Evolutionary conservation across 371 early-diverging fungal species (phyloP).

Genomic region (Catenaria anguillulae): DNA sequence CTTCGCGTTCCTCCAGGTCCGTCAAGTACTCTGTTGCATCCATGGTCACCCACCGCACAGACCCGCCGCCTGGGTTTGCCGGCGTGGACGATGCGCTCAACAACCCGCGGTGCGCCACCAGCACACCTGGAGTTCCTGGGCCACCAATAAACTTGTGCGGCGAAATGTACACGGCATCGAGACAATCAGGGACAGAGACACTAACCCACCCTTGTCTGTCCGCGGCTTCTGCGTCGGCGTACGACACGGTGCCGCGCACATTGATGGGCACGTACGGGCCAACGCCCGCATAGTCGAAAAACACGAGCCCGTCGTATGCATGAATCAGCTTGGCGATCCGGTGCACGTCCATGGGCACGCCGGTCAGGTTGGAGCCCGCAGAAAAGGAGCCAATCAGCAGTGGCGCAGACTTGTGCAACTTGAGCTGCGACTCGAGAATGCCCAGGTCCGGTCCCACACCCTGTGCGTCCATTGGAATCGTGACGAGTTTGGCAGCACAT

Average conservation of each 20-base stretch:
- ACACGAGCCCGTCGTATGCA: slow-evolving; percentile 8
- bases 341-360: slow-evolving; percentile 6
- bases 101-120: slow-evolving; percentile 4
- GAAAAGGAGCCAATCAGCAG: slow-evolving; percentile 11
- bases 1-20: slow-evolving; percentile 10
- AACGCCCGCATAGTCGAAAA: slow-evolving; percentile 12
- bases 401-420: background rate
- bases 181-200: background rate
- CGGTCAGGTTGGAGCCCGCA: slow-evolving; percentile 12
- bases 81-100: background rate
- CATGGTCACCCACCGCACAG: slow-evolving; percentile 7
- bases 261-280: background rate
- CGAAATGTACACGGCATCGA: slow-evolving; percentile 9
- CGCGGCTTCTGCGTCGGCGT: background rate
- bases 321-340: slow-evolving; percentile 7
- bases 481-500: background rate
- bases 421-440: background rate
- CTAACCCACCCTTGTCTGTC: background rate
- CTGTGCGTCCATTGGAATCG: background rate
- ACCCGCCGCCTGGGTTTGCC: slow-evolving; percentile 10
- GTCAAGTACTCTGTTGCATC: slow-evolving; percentile 5
- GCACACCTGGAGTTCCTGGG: slow-evolving; percentile 11
- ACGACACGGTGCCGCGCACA: background rate
- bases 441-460: background rate
- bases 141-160: slow-evolving; percentile 15